Conservation (phyloP, 257 asterid genomes). For the Nicotiana noctiflora region DNA sequence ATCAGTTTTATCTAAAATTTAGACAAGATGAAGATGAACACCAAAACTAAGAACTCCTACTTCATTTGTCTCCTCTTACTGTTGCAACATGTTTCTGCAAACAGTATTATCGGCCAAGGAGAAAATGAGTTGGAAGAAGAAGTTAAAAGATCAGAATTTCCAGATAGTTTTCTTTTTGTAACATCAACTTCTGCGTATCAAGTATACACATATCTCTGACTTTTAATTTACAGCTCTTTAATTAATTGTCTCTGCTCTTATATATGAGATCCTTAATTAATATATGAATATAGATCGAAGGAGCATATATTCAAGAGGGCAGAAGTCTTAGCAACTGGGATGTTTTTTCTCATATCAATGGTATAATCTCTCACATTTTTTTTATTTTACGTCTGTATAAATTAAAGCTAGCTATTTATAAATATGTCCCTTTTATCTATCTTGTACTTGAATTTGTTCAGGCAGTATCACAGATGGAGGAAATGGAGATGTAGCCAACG, state of each 20-base stretch:
- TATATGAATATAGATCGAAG: constrained; percentile 18
- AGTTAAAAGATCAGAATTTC: too few relatives aligned
- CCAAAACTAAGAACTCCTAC: background rate
- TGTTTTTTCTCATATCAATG: constrained; percentile 10
- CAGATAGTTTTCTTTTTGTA: too few relatives aligned
- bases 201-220: too few relatives aligned
- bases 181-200: too few relatives aligned
- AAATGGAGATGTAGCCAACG: constrained; percentile 34
- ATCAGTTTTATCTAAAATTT: background rate
- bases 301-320: constrained; percentile 26
- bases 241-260: background rate
- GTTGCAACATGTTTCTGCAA: background rate
- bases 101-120: too few relatives aligned
- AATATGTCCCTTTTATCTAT: too few relatives aligned
- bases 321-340: constrained; percentile 26
- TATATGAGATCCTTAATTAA: background rate
- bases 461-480: constrained; percentile 28
- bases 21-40: background rate
- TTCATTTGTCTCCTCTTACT: background rate
- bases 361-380: background rate
- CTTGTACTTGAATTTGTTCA: background rate
- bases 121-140: too few relatives aligned
- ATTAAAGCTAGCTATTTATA: too few relatives aligned
- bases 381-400: too few relatives aligned
- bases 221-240: background rate